Conservation (phyloP, 2,329 filamentous ascomycete genomes). For the Torrubiella hemipterigena region DNA sequence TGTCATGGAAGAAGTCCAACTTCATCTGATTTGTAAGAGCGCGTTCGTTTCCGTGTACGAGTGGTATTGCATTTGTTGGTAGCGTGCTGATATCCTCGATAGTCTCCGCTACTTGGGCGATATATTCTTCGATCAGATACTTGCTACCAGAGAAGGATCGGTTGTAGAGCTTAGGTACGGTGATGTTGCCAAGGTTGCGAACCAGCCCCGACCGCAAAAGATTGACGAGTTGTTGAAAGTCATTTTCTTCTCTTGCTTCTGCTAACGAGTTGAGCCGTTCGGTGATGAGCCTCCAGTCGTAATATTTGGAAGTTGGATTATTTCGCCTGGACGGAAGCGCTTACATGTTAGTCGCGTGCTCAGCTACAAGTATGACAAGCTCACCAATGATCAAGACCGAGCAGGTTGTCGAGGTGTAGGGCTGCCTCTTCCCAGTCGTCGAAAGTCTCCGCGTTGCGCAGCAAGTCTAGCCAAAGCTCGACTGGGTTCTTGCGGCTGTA, state of each 20-base stretch:
- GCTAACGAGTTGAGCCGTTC: conserved; percentile 62
- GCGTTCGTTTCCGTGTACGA: conserved; percentile 20
- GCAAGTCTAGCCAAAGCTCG: conserved; percentile 51
- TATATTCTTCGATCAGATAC: conserved; percentile 81
- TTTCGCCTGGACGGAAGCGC: conserved; percentile 50
- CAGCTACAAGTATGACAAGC: conserved; percentile 5
- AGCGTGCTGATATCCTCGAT: conserved; percentile 63
- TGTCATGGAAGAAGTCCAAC: conserved; percentile 76
- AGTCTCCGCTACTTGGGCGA: conserved; percentile 70
- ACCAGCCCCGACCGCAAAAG: conserved; percentile 68
- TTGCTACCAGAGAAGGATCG: conserved; percentile 82
- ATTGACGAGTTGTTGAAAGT: conserved; percentile 65
- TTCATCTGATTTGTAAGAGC: conserved; percentile 62
- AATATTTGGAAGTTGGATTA: conserved; percentile 67
- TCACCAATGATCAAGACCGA: conserved; percentile 73
- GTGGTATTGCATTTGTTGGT: conserved; percentile 37
- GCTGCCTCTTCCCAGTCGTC: conserved; percentile 85
- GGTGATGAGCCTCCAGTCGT: conserved; percentile 77
- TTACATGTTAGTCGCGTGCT: conserved; percentile 4
- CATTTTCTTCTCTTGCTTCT: conserved; percentile 54
- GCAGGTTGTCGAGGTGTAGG: conserved; percentile 65
- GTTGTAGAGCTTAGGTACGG: conserved; percentile 69
- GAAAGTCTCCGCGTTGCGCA: conserved; percentile 57
- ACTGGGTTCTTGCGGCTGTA: conserved; percentile 52
- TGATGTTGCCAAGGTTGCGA: conserved; percentile 86